These are phyloP conservation scores for Silene conica DNA, from an alignment of 148 eudicot species.

Conservation along the genomic window DNA sequence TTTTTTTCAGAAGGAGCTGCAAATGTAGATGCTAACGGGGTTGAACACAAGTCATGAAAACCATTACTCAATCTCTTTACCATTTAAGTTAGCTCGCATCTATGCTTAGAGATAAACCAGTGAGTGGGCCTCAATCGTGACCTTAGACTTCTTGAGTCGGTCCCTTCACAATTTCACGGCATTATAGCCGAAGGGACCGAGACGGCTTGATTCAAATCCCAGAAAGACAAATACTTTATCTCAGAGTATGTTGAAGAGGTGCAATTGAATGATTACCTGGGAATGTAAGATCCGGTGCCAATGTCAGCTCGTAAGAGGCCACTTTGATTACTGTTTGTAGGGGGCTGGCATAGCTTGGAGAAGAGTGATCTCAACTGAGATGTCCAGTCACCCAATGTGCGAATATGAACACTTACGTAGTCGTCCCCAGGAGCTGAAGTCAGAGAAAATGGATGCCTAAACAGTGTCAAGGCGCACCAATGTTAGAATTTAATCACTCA, in stretches of 20 bases:
- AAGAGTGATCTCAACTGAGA: constrained; percentile 47
- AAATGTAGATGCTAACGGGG: too few species aligned
- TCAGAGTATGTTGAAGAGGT: background rate
- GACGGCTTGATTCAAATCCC: background rate
- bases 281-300: constrained; percentile 27
- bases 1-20: too few species aligned
- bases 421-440: constrained; percentile 68
- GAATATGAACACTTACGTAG: constrained; percentile 55
- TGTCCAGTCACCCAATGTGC: constrained; percentile 67
- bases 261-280: constrained; percentile 28
- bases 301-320: constrained; percentile 56
- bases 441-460: constrained; percentile 62
- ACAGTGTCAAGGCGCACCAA: background rate
- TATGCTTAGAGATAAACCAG: too few species aligned
- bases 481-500: background rate
- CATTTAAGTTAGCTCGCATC: too few species aligned
- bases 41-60: too few species aligned
- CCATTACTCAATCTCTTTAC: too few species aligned
- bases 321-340: constrained; percentile 38
- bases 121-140: too few species aligned
- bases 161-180: too few species aligned
- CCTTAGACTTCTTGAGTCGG: too few species aligned
- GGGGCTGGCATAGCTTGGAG: constrained; percentile 48
- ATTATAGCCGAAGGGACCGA: too few species aligned
- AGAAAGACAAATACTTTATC: background rate